These are phyloP conservation scores for Davidsoniella australis DNA, from an alignment of 2,329 filamentous ascomycete genomes.

Conservation along the genomic window DNA sequence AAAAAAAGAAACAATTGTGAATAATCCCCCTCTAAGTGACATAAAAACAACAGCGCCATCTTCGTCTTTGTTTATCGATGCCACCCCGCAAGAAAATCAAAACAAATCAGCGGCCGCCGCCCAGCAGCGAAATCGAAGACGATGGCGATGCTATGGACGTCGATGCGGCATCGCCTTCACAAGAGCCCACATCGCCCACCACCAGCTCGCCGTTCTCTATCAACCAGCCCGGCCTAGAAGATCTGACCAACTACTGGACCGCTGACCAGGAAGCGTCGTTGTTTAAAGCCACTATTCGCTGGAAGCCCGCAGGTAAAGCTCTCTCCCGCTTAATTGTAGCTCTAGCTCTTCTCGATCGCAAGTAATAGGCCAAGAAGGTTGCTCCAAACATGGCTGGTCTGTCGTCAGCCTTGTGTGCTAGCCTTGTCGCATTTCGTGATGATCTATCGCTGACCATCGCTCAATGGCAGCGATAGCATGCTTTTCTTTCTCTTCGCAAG, in stretches of 20 bases:
- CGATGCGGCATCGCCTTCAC: conserved; percentile 28
- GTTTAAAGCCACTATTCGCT: conserved; percentile 81
- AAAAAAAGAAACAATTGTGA: no score
- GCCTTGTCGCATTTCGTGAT: not conserved
- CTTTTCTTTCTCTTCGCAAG: no score
- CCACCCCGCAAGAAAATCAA: conserved; percentile 54
- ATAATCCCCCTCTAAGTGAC: no score
- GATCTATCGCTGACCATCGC: not conserved
- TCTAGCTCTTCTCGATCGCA: not conserved
- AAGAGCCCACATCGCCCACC: not conserved
- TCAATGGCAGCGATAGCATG: not conserved
- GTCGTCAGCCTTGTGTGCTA: not conserved
- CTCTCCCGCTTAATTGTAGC: not conserved
- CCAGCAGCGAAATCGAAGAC: conserved; percentile 36
- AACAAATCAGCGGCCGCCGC: conserved; percentile 29
- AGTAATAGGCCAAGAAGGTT: no score
- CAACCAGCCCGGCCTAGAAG: conserved; percentile 24
- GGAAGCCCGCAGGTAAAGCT: conserved; percentile 75
- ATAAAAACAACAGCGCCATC: not conserved
- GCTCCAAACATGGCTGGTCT: no score
- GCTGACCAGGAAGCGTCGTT: conserved; percentile 88
- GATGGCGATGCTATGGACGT: conserved; percentile 44
- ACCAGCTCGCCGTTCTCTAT: conserved; percentile 7
- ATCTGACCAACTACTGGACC: conserved; percentile 53
- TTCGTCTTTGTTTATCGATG: conserved; percentile 27